phyloP scores from a whole-genome alignment of 2,329 filamentous ascomycete species.

The Penicillium sclerotigenum region DNA sequence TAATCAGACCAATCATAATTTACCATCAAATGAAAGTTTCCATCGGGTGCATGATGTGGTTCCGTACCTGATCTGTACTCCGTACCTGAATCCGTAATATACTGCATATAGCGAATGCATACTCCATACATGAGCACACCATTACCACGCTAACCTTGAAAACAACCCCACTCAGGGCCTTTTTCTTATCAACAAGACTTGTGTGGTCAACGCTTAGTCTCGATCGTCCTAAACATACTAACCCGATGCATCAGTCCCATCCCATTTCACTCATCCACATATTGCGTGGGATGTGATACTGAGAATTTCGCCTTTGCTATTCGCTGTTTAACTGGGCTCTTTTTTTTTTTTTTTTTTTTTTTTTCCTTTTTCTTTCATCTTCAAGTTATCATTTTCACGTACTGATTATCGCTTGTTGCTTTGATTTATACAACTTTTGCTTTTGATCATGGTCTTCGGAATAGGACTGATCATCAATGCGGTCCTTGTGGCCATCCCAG shows the following conservation, averaged over 20 bases:
- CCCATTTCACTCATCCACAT: not conserved
- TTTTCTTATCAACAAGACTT: not conserved
- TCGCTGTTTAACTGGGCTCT: not conserved
- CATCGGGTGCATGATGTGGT: not conserved
- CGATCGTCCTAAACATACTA: conserved; percentile 2
- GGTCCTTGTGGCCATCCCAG: conserved; percentile 50
- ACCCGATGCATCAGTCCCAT: not conserved
- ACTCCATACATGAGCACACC: not conserved
- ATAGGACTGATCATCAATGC: conserved; percentile 49
- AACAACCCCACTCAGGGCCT: not conserved
- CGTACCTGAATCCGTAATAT: not conserved
- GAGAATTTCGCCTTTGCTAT: conserved; percentile 3
- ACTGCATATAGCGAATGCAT: not conserved
- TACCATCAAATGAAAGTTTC: not conserved
- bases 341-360: not conserved
- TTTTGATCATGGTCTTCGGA: conserved; percentile 25
- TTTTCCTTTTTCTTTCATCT: not conserved
- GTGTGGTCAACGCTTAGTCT: not conserved
- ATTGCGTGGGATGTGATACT: not conserved
- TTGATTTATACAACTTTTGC: conserved; percentile 12
- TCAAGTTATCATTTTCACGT: not conserved
- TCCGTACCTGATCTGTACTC: not conserved
- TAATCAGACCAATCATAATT: not conserved
- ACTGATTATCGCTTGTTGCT: not conserved
- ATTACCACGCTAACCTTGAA: not conserved